These are phyloP conservation scores for Xylaria sp. DNA, from an alignment of 2,329 filamentous ascomycete genomes.

Conservation along the genomic window DNA sequence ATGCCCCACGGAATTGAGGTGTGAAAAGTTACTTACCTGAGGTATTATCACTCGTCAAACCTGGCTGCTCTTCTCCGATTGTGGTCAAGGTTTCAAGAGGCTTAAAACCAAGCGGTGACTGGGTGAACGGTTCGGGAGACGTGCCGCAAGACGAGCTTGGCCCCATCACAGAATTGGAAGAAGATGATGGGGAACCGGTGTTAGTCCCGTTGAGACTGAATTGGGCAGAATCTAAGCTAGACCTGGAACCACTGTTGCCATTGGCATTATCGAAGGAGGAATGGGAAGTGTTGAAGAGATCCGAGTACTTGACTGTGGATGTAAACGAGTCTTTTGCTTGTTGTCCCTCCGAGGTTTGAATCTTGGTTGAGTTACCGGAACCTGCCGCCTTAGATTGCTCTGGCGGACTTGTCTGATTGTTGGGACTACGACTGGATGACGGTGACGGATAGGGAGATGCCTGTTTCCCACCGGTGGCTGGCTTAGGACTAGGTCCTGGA, in stretches of 20 bases:
- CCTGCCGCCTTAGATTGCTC: slow-evolving; percentile 47
- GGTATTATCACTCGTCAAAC: slow-evolving; percentile 52
- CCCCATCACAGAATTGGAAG: slow-evolving; percentile 68
- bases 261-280: slow-evolving; percentile 56
- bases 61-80: slow-evolving; percentile 72
- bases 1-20: slow-evolving; percentile 38
- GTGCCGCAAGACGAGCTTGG: slow-evolving; percentile 77
- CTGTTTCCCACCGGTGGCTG: slow-evolving; percentile 33
- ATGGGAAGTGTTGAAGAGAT: slow-evolving; percentile 63
- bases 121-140: slow-evolving; percentile 78
- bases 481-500: slow-evolving; percentile 54
- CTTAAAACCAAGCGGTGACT: slow-evolving; percentile 75
- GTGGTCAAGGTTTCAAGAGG: slow-evolving; percentile 70
- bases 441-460: slow-evolving; percentile 43
- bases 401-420: slow-evolving; percentile 50
- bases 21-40: slow-evolving; percentile 55
- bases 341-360: slow-evolving; percentile 49
- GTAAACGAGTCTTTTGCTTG: slow-evolving; percentile 54
- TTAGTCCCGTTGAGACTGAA: slow-evolving; percentile 62
- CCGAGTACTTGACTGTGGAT: slow-evolving; percentile 64
- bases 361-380: slow-evolving; percentile 50
- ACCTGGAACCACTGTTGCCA: slow-evolving; percentile 57
- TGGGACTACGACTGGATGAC: slow-evolving; percentile 44
- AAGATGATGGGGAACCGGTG: slow-evolving; percentile 72
- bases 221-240: slow-evolving; percentile 61